Base-by-base conservation (phyloP, 2,329 filamentous ascomycete genomes). In the Knoxdaviesia proteae region DNA sequence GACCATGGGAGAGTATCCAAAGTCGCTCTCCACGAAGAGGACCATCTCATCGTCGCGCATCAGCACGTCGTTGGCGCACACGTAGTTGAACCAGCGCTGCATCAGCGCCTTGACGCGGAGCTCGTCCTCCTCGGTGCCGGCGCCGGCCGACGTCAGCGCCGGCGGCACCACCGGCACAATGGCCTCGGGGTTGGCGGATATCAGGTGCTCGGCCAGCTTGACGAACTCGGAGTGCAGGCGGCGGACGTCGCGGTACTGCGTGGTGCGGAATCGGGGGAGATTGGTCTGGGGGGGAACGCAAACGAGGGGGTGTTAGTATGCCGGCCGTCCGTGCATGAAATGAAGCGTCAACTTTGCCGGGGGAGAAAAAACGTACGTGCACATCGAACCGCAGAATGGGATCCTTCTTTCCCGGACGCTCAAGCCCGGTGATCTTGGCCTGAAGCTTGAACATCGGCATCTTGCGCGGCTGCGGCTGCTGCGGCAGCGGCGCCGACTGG, bases 1-100 rank as follows among this genome's bases (percentile, higher is more conserved):
- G 39, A 94, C 79, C 54, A 96, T 81, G 1, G 90, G 90, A 54
- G 86, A 94, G 60, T 98, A 98, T 36, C 90, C 90, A 58, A 94
- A 96, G 58, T 98, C 90, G 56, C 84, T 94, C 61, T 98, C 90
- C n/a, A 98, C 86, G 53, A 98, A 98, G 46, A 96, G 77, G 5
- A 94, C 76, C 76, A 96, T 88, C 61, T 98, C 90, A 48, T 96
- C 88, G 56, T 98, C 90, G 47, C 81, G 76, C 67, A 94, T 93
- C 6, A 98, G 71, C 1, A 92, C 77, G 34, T 96, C 87, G 51
- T 90, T 96, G 53, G 74, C 74, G 62, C 90, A 93, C 20, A 98
- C 80, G 46, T 83, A 82, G 58, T 93, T 94, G 52, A 98, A 69
- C 90, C 90, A 98, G 56, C 86, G 71, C 61, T 98, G 90, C 64